phyloP scores from a whole-genome alignment of 2,329 filamentous ascomycete species.

The Thermothelomyces thermophilus region DNA sequence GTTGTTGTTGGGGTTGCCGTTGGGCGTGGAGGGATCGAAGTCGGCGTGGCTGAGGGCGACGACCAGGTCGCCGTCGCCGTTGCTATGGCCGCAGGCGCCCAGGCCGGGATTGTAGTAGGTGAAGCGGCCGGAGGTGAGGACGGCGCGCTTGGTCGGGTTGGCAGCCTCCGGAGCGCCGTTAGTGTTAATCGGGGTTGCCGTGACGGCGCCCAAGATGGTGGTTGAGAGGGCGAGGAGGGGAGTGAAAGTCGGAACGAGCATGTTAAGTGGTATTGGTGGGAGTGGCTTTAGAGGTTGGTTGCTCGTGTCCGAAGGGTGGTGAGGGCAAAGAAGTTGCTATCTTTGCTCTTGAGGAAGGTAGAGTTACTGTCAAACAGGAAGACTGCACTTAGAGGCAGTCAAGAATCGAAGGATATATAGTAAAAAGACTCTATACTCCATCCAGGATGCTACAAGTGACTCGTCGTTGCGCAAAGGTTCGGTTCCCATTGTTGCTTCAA shows the following conservation, averaged over 20 bases:
- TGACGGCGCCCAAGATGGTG: background rate
- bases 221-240: background rate
- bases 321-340: too few species aligned
- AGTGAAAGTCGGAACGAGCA: background rate
- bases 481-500: too few species aligned
- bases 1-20: constrained; percentile 54
- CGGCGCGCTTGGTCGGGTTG: background rate
- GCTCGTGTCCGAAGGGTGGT: background rate
- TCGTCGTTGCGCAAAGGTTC: too few species aligned
- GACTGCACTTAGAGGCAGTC: too few species aligned
- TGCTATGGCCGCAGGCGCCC: constrained; percentile 56
- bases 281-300: background rate
- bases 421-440: too few species aligned
- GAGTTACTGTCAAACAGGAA: too few species aligned
- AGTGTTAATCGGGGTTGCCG: background rate
- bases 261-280: background rate
- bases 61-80: constrained; percentile 45
- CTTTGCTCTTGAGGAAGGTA: background rate
- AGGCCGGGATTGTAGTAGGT: constrained; percentile 57
- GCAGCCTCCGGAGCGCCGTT: too few species aligned
- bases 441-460: too few species aligned
- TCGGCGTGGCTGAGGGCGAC: constrained; percentile 54
- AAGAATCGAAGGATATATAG: too few species aligned
- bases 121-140: constrained; percentile 44
- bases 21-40: constrained; percentile 49